These are phyloP conservation scores for Lecanosticta acicola DNA, from an alignment of 2,329 filamentous ascomycete species.

Conservation along the genomic window DNA sequence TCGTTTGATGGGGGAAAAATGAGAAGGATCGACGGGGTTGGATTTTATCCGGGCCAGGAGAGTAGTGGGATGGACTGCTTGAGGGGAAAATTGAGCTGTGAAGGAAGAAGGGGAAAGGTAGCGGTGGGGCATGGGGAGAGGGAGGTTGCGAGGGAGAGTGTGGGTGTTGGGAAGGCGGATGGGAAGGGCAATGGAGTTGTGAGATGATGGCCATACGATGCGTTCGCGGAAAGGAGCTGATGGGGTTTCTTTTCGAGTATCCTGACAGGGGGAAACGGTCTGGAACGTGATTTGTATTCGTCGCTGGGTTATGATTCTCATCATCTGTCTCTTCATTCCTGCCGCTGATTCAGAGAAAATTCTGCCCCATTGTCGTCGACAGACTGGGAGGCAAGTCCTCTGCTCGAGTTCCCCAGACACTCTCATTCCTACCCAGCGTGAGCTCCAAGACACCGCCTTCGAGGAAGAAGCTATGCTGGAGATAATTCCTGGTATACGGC, in stretches of 20 bases:
- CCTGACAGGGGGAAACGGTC: no score
- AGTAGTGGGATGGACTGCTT: slow-evolving; percentile 4
- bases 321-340: neutral
- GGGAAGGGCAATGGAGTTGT: slow-evolving; percentile 1
- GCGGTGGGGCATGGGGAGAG: slow-evolving; percentile 4
- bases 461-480: slow-evolving; percentile 42
- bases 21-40: slow-evolving; percentile 2
- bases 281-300: no score
- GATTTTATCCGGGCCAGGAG: neutral
- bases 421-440: slow-evolving; percentile 38
- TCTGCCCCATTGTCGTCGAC: slow-evolving; percentile 14
- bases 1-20: slow-evolving; percentile 2
- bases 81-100: slow-evolving; percentile 8
- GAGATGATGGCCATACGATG: neutral
- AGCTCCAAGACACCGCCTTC: slow-evolving; percentile 41
- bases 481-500: slow-evolving; percentile 42
- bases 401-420: slow-evolving; percentile 39
- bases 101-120: slow-evolving; percentile 2
- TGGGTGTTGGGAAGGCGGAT: neutral
- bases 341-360: slow-evolving; percentile 5
- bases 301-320: no score
- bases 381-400: slow-evolving; percentile 41
- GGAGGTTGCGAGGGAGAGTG: slow-evolving; percentile 2
- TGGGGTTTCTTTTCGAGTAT: neutral
- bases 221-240: slow-evolving; percentile 2